Evolutionary conservation across 106 monocot species (phyloP), one percentile per base, ranked within the genome.

Genomic region (Phalaenopsis aphrodite): DNA sequence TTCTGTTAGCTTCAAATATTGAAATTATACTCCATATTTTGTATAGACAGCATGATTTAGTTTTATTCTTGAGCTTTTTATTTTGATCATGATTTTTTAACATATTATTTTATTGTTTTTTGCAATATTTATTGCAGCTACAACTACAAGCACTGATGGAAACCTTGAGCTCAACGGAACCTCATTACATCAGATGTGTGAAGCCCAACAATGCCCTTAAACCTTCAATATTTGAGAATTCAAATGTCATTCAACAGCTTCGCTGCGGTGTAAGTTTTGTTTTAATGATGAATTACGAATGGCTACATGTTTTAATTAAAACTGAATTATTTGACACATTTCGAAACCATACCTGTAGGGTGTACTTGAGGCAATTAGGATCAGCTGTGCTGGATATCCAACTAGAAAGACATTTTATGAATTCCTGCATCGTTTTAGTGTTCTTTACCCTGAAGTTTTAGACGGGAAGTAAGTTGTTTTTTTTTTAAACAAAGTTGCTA

Each of bases 191-290:
- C 78, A 80, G 95, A 86, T 95, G 95, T 85, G 90, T 95, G 67
- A 95, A 95, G 86, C 95, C 95, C 48, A 95, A 95, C 83, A 95
- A 93, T 89, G 80, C 87, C 21, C 95, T 95, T n/a, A 95, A 91
- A 82, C 93, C 95, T 75, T 87, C 89, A 76, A 88, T 95, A 57
- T 95, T 95, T 85, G 95, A 95, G 82, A 95, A 93, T 72, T 49
- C 65, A 58, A 95, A 93, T 78, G 85, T 95, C 42, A 90, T 95
- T 72, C 95, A 95, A 66, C 95, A 95, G 65, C 74, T 95, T 18
- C 87, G 95, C 49, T 95, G 95, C 86, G 95, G 95, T 66, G 95
- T 95, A 86, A 90, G 92, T 75, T 71, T 38, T 48, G 24, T 56
- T 82, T n/a, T 24, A 41, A 46, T 8, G 2, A 5, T 24, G 41